These are phyloP conservation scores for Elsinoe perseae DNA, from an alignment of 2,329 filamentous ascomycete species.

Conservation along the genomic window DNA sequence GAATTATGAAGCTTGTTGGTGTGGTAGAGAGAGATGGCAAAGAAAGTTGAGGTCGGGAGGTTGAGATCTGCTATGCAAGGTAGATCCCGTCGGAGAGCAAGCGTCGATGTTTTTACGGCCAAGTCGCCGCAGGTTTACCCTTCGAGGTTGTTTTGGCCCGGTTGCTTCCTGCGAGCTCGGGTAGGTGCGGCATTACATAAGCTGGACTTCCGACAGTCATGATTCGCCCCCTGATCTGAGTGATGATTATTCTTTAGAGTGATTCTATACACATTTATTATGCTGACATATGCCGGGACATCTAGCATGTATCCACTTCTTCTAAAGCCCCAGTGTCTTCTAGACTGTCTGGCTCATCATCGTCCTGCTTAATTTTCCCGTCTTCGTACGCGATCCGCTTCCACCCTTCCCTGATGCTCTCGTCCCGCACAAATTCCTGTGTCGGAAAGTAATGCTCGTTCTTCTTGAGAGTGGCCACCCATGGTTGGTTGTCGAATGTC, in stretches of 20 bases:
- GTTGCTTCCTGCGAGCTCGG: not conserved
- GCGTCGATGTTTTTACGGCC: slow-evolving; percentile 11
- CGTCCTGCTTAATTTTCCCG: slow-evolving; percentile 31
- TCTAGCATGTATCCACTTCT: slow-evolving; percentile 8
- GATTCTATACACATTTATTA: not conserved
- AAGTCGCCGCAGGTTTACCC: not conserved
- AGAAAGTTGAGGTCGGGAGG: slow-evolving; percentile 4
- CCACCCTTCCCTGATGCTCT: slow-evolving; percentile 47
- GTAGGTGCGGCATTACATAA: slow-evolving; percentile 5
- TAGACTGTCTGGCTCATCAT: slow-evolving; percentile 24
- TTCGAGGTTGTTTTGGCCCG: slow-evolving; percentile 2
- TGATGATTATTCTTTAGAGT: not conserved
- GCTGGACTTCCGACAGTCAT: not conserved
- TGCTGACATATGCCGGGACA: not conserved
- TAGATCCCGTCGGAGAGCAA: slow-evolving; percentile 13
- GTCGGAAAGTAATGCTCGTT: slow-evolving; percentile 89
- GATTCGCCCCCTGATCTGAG: not conserved
- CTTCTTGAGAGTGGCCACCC: slow-evolving; percentile 99
- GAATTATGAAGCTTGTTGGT: not conserved
- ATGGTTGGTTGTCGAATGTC: slow-evolving; percentile 96
- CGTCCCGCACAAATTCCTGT: slow-evolving; percentile 56
- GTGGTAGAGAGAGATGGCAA: not conserved
- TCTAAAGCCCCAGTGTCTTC: slow-evolving; percentile 7
- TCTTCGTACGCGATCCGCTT: slow-evolving; percentile 49
- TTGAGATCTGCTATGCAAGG: slow-evolving; percentile 12